Percentiles rank a stretch among this genome's conserved stretches.
phyloP scores from a whole-genome alignment of 1,284 basidiomycete species.

The Puccinia horiana region DNA sequence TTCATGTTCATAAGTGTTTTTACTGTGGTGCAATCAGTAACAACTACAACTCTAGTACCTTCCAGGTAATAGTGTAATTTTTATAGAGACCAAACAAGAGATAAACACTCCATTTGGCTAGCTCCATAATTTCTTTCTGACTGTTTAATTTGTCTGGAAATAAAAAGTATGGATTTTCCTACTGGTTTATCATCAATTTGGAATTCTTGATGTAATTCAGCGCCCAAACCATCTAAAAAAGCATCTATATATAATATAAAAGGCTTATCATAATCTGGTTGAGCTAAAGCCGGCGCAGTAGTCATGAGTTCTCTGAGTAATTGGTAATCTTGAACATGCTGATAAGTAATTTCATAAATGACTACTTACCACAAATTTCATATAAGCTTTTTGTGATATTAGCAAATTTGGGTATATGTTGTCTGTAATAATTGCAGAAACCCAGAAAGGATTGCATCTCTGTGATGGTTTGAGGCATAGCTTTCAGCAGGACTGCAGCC shows the following conservation, averaged over 20 bases:
- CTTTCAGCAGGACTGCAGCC: not conserved
- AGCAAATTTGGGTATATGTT: not conserved
- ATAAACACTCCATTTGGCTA: not conserved
- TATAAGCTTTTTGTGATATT: not conserved
- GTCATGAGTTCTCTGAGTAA: not conserved
- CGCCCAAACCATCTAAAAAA: too few relatives aligned
- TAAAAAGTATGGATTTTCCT: not conserved
- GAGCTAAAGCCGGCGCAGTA: not conserved
- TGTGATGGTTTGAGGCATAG: too few relatives aligned
- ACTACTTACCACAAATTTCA: not conserved
- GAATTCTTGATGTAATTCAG: too few relatives aligned
- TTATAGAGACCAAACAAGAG: not conserved
- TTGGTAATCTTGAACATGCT: not conserved
- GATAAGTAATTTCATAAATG: slow-evolving; percentile 13
- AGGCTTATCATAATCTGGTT: too few relatives aligned
- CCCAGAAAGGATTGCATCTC: too few relatives aligned
- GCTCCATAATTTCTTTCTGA: too few relatives aligned
- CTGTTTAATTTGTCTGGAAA: not conserved
- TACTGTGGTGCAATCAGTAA: too few relatives aligned
- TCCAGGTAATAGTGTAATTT: too few relatives aligned
- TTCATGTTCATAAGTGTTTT: not conserved
- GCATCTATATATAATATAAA: too few relatives aligned
- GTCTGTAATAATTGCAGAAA: not conserved
- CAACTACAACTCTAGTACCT: too few relatives aligned
- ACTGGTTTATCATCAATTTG: too few relatives aligned